These are phyloP conservation scores for Globisporangium lucens DNA, from an alignment of 352 stramenopile species.

Conservation along the genomic window DNA sequence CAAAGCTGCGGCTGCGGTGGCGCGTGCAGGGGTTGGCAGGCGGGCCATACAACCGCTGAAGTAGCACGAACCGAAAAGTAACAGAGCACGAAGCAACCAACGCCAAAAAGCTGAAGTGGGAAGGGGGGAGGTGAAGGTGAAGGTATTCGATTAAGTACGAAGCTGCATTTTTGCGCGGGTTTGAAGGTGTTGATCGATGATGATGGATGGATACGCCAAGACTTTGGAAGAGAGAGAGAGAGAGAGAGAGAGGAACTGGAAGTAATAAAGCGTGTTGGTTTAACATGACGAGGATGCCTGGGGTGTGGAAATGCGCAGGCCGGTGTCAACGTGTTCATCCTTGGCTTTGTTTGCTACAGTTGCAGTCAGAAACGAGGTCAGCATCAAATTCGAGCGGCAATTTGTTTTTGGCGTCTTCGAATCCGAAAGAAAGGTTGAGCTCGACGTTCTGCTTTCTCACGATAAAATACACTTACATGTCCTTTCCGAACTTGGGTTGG, in stretches of 20 bases:
- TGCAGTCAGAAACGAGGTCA: not conserved
- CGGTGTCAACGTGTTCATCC: not conserved
- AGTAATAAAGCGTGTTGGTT: not conserved
- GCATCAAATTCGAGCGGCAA: not conserved
- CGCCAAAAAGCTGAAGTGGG: constrained; percentile 4
- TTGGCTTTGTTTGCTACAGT: not conserved
- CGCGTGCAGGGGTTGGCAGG: not conserved
- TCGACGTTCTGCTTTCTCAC: not conserved
- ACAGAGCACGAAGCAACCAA: constrained; percentile 8
- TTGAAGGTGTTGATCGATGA: not conserved
- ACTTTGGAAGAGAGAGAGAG: too few species aligned
- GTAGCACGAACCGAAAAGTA: constrained; percentile 1
- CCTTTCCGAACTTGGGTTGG: not conserved
- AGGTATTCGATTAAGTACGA: not conserved
- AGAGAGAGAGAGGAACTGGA: not conserved
- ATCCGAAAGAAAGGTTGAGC: not conserved
- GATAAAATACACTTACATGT: not conserved
- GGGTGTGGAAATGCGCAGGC: not conserved
- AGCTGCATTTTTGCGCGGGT: not conserved
- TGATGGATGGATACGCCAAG: not conserved
- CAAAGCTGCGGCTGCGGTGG: constrained; percentile 18
- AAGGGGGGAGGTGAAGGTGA: not conserved
- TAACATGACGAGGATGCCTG: not conserved
- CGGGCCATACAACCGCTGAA: constrained; percentile 5
- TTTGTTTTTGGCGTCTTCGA: not conserved